Base-by-base conservation (phyloP, 805 yeast species). In the Nakazawaea ishiwadae region DNA sequence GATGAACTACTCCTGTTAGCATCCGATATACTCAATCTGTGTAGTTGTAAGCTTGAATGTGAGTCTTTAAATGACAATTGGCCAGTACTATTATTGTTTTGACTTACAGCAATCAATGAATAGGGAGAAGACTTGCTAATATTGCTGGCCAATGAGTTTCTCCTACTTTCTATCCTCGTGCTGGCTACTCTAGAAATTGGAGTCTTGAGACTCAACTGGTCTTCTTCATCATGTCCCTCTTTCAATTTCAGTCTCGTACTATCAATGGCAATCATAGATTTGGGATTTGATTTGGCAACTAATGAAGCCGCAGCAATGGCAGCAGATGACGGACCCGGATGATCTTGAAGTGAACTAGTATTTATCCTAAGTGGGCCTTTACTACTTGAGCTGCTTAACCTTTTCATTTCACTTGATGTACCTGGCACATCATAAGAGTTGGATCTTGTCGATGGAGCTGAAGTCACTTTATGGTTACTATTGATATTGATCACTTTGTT, bases 291-390 rank as follows among this genome's bases (percentile, higher is more conserved):
- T 35, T 54, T 57, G 8, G 65, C 63, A n/a, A 62, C 60, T n/a
- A 54, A 24, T 3, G 63, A 49, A 0, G 67, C 67, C 4, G 67
- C 67, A 2, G 63, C 63, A 11, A 62, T 34, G 2, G 67, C 67
- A 8, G 54, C 52, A 0, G 56, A 46, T 1, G 66, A 61, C 18
- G 62, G 57, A 8, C 19, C 29, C 6, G n/a, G 28, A n/a, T 30
- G 16, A 11, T 20, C n/a, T 15, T 12, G 40, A 28, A 5, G n/a
- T 14, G 19, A 23, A 26, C 6, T 35, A 24, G 39, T 14, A n/a
- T 15, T 14, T 27, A 17, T 31, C 14, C 12, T 27, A 15, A 23
- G 17, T 27, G 15, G 20, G 18, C 26, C 10, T 9, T 17, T 20
- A 23, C 7, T 15, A 15, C 30, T 26, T 14, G 5, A n/a, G 34